Evolutionary conservation across 2,329 filamentous ascomycete genomes (phyloP).

Genomic region (Fusarium coffeatum): DNA sequence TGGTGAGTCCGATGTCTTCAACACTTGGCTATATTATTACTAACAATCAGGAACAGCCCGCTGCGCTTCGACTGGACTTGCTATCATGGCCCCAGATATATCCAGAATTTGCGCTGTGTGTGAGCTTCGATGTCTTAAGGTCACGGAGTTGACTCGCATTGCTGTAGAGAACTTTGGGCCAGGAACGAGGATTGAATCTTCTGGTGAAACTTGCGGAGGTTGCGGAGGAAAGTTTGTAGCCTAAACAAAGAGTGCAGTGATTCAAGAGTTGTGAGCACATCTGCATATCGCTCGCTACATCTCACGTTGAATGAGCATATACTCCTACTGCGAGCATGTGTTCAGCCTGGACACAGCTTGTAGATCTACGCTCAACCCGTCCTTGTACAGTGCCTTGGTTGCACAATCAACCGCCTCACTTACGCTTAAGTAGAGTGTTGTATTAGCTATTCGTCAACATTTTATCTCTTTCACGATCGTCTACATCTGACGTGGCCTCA

Average conservation of each 20-base stretch:
- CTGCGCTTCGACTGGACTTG: slow-evolving; percentile 65
- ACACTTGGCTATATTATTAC: not conserved
- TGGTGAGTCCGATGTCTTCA: slow-evolving; percentile 47
- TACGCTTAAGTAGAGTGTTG: not conserved
- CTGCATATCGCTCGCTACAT: not conserved
- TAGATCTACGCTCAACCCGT: not conserved
- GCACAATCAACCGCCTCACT: not conserved
- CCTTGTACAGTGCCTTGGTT: not conserved
- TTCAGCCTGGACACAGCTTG: not conserved
- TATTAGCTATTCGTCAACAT: not conserved
- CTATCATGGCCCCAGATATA: slow-evolving; percentile 65
- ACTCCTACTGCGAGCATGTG: not conserved
- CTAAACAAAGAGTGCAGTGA: slow-evolving; percentile 27
- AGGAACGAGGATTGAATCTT: slow-evolving; percentile 47
- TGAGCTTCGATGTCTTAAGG: slow-evolving; percentile 61
- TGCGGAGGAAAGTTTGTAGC: slow-evolving; percentile 59
- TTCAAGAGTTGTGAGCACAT: not conserved
- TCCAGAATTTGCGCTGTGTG: slow-evolving; percentile 68
- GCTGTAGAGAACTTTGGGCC: slow-evolving; percentile 48
- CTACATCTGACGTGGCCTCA: not conserved
- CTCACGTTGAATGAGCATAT: not conserved
- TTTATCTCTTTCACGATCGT: not conserved
- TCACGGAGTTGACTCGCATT: slow-evolving; percentile 54
- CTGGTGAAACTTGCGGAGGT: slow-evolving; percentile 53
- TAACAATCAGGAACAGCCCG: slow-evolving; percentile 53